Evolutionary conservation across 1,139 yeast species (phyloP).

Genomic region (Blastobotrys apis): DNA sequence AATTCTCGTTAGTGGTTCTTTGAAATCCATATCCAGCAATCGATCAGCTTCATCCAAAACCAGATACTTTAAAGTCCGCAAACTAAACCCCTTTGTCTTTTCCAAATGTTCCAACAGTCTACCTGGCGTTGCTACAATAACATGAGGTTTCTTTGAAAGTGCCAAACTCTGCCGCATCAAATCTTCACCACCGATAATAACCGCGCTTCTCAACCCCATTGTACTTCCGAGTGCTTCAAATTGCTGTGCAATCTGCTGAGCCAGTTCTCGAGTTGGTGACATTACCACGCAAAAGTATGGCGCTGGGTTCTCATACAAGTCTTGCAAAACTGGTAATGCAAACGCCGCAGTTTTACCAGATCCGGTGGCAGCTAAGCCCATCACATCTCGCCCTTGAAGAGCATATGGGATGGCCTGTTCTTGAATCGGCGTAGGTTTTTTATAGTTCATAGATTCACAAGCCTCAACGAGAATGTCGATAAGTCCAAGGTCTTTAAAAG

Average conservation of each 20-base stretch:
- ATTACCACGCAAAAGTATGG: slow-evolving; percentile 86
- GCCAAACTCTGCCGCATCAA: slow-evolving; percentile 97
- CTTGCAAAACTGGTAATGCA: slow-evolving; percentile 83
- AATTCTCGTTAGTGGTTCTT: slow-evolving; percentile 87
- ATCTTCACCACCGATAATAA: slow-evolving; percentile 97
- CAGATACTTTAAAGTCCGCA: slow-evolving; percentile 72
- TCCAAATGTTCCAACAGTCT: slow-evolving; percentile 93
- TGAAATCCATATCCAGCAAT: slow-evolving; percentile 92
- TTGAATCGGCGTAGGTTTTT: slow-evolving; percentile 92
- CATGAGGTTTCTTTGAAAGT: slow-evolving; percentile 87
- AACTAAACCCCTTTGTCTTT: slow-evolving; percentile 85
- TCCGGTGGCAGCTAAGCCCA: slow-evolving; percentile 98
- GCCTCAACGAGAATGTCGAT: slow-evolving; percentile 76
- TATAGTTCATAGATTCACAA: slow-evolving; percentile 71
- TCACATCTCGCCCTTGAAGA: slow-evolving; percentile 87
- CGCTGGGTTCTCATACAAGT: slow-evolving; percentile 81
- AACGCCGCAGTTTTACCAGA: slow-evolving; percentile 99
- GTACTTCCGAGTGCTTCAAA: slow-evolving; percentile 88
- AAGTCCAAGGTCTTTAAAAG: slow-evolving; percentile 50
- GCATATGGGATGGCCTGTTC: slow-evolving; percentile 90
- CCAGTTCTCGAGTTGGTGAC: slow-evolving; percentile 96
- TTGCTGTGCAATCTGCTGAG: slow-evolving; percentile 92
- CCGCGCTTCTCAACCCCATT: slow-evolving; percentile 84
- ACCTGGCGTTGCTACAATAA: slow-evolving; percentile 95
- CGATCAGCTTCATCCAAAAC: slow-evolving; percentile 98